These are phyloP conservation scores for Zangia roseola DNA, from an alignment of 768 basidiomycete species.

Conservation along the genomic window DNA sequence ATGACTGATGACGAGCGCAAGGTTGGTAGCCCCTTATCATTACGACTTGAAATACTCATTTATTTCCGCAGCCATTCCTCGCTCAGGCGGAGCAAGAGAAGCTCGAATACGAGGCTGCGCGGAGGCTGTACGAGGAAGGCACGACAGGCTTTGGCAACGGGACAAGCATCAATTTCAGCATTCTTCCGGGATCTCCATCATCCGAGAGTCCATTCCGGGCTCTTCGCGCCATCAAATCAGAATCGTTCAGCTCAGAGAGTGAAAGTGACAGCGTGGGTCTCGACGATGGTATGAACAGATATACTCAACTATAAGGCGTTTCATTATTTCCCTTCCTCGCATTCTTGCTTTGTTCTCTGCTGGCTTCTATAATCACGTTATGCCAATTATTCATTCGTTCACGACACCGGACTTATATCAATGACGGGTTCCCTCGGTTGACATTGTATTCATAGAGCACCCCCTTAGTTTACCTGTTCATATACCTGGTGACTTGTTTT, in stretches of 20 bases:
- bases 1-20: conserved; percentile 94
- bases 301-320: conserved; percentile 32
- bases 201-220: conserved; percentile 43
- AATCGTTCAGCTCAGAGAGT: conserved; percentile 65
- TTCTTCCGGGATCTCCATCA: conserved; percentile 68
- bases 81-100: conserved; percentile 95
- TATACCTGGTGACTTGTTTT: conserved; percentile 24
- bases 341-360: conserved; percentile 17
- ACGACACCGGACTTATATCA: conserved; percentile 31
- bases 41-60: conserved; percentile 13
- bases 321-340: conserved; percentile 21
- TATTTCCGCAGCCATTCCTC: conserved; percentile 70
- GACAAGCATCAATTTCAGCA: conserved; percentile 80
- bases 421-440: conserved; percentile 34
- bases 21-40: conserved; percentile 45
- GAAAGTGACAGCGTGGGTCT: conserved; percentile 63
- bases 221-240: conserved; percentile 49
- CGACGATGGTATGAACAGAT: conserved; percentile 46
- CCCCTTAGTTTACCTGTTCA: conserved; percentile 33
- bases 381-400: conserved; percentile 18
- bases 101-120: conserved; percentile 85
- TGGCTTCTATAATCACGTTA: conserved; percentile 34
- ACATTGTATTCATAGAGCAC: conserved; percentile 42
- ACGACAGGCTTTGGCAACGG: conserved; percentile 60
- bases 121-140: conserved; percentile 86